phyloP scores from a whole-genome alignment of 164 flowering plant genomes.

The Macadamia integrifolia region DNA sequence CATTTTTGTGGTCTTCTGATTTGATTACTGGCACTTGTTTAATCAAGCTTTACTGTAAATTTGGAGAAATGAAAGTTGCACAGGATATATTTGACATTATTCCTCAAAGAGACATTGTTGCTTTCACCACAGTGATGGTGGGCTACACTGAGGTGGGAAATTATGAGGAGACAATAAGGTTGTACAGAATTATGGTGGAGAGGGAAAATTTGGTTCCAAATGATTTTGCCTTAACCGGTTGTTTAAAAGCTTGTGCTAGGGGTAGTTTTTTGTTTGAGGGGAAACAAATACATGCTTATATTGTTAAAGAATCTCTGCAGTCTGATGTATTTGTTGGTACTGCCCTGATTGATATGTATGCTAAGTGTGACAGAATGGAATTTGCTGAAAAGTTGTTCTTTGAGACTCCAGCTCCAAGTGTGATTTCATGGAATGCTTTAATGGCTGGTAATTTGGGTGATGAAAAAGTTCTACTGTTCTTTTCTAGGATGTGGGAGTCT shows the following conservation, averaged over 20 bases:
- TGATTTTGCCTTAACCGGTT: constrained; percentile 19
- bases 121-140: constrained; percentile 20
- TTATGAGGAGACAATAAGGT: constrained; percentile 14
- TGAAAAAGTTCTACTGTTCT: constrained; percentile 9
- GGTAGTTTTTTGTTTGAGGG: constrained; percentile 10
- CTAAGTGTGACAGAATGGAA: constrained; percentile 11
- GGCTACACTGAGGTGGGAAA: constrained; percentile 17
- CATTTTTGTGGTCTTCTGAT: constrained; percentile 8
- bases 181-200: constrained; percentile 13
- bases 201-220: constrained; percentile 5
- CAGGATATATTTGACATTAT: constrained; percentile 18
- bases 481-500: constrained; percentile 15
- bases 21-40: constrained; percentile 18
- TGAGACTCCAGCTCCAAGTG: constrained; percentile 14
- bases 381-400: constrained; percentile 17
- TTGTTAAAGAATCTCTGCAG: constrained; percentile 11
- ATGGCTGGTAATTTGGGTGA: constrained; percentile 18
- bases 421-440: constrained; percentile 26
- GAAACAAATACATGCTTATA: constrained; percentile 19
- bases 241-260: constrained; percentile 15
- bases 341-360: constrained; percentile 22
- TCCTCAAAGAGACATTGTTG: constrained; percentile 16
- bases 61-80: constrained; percentile 11
- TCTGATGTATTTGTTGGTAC: constrained; percentile 25
- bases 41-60: constrained; percentile 11